Base-by-base conservation (phyloP, 2,329 filamentous ascomycete species). In the Fusarium keratoplasticum region DNA sequence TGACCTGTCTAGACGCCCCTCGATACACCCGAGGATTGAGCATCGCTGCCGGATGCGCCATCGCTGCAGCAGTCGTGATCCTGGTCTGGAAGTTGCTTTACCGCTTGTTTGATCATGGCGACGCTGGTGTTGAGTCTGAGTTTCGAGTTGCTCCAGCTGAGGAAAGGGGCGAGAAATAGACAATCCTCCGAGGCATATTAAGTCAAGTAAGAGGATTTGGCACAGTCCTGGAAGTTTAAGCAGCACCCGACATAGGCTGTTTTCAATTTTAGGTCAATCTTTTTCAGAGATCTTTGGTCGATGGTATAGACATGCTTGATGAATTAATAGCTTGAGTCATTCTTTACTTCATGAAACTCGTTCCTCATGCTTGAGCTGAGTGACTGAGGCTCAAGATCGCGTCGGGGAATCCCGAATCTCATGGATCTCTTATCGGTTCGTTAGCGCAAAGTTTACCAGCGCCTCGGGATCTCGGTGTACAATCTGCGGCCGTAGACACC, bases 51-150 rank as follows among this genome's bases (percentile, higher is more conserved):
- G 47, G 60, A 5, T 81, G 79, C 44, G 70, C 75, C 1, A 76
- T 80, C 54, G 71, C 75, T 16, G 79, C 74, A 2, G 69, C 77
- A 4, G 75, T 70, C 1, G 72, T 79, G 1, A 78, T 80, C 35
- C 33, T 81, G 0, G n/a, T 75, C 9, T 80, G 78, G 79, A 81
- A 81, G 61, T n/a, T 80, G 10, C 35, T 81, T 36, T 81, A 81
- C 20, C 62, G 78, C 1, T 18, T 80, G 8, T 78, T 78, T 52
- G 79, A 80, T 29, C 62, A 74, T 14, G 79, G 79, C 0, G 79
- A 81, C 40, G 62, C 42, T 14, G 79, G 79, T 6, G 75, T 80
- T 6, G 77, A 79, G 44, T 40, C 40, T 6, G 54, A 63, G 16
- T 66, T 62, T n/a, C 40, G 47, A 11, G 59, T 63, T 31, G 54